phyloP scores from a whole-genome alignment of 1,139 yeast species.

The Sugiyamaella novakii region DNA sequence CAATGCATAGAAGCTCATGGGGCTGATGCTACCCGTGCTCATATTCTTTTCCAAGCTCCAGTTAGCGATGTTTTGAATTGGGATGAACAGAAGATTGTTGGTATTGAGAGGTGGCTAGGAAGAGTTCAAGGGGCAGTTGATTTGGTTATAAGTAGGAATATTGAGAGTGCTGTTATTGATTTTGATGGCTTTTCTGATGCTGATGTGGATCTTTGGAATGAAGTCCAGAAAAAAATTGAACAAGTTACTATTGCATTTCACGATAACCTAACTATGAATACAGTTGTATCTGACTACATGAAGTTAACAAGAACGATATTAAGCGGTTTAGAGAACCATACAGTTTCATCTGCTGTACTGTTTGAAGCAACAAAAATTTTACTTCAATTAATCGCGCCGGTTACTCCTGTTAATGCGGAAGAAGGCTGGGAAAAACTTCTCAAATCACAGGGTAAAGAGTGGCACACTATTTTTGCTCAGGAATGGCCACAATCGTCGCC shows the following conservation, averaged over 20 bases:
- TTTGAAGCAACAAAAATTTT: conserved; percentile 55
- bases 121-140: conserved; percentile 50
- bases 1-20: conserved; percentile 79
- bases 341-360: conserved; percentile 42
- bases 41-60: conserved; percentile 92
- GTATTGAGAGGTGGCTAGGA: conserved; percentile 82
- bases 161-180: conserved; percentile 1
- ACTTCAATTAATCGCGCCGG: conserved; percentile 64
- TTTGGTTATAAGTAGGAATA: conserved; percentile 1
- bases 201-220: conserved; percentile 63
- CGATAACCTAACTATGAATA: conserved; percentile 67
- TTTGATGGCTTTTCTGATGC: conserved; percentile 40
- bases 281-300: conserved; percentile 88
- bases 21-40: conserved; percentile 94
- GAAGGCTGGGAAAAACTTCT: conserved; percentile 71
- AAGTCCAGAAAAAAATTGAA: conserved; percentile 52
- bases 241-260: conserved; percentile 63
- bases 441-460: conserved; percentile 37
- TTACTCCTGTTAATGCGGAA: conserved; percentile 79
- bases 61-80: conserved; percentile 77
- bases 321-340: conserved; percentile 24
- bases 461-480: conserved; percentile 56
- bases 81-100: conserved; percentile 87
- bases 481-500: conserved; percentile 36
- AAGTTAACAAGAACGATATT: conserved; percentile 66